These are phyloP conservation scores for Primulina eburnea DNA, from an alignment of 257 asterid species.

Conservation along the genomic window DNA sequence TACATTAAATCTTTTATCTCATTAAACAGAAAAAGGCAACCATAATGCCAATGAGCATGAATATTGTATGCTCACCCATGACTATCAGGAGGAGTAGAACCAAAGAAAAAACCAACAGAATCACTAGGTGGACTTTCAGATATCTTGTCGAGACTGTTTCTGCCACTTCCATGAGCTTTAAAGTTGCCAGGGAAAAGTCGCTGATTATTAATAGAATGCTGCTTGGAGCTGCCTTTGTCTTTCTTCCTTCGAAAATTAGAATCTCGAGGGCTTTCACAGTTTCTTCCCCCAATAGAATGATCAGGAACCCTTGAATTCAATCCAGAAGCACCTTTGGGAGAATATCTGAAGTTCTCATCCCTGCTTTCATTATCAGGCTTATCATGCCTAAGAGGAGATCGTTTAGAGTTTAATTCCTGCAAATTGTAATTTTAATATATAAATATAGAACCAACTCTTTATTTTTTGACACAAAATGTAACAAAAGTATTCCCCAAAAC, in stretches of 20 bases:
- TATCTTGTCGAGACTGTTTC: conserved; percentile 39
- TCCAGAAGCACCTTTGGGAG: conserved; percentile 34
- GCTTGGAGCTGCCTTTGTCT: conserved; percentile 58
- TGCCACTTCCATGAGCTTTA: conserved; percentile 49
- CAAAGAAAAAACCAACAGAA: conserved; percentile 90
- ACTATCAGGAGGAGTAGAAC: conserved; percentile 82
- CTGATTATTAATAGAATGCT: conserved; percentile 53
- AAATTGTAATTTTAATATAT: conserved; percentile 17
- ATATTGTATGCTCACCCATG: conserved; percentile 50
- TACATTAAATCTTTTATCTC: conserved; percentile 13
- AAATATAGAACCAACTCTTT: background rate
- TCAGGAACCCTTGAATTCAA: conserved; percentile 42
- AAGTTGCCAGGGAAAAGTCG: conserved; percentile 55
- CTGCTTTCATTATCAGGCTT: conserved; percentile 37
- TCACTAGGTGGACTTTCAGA: conserved; percentile 80
- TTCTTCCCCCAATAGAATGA: conserved; percentile 48
- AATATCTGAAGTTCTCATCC: conserved; percentile 48
- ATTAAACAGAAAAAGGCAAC: conserved; percentile 17
- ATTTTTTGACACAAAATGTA: conserved; percentile 18
- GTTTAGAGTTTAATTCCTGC: conserved; percentile 70
- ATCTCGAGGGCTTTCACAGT: conserved; percentile 44
- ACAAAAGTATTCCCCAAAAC: conserved; percentile 17
- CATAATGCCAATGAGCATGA: conserved; percentile 8
- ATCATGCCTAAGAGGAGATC: conserved; percentile 39
- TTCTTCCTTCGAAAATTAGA: conserved; percentile 57